Base-by-base conservation (phyloP, 2,329 filamentous ascomycete species). In the Emericellopsis cladophorae region DNA sequence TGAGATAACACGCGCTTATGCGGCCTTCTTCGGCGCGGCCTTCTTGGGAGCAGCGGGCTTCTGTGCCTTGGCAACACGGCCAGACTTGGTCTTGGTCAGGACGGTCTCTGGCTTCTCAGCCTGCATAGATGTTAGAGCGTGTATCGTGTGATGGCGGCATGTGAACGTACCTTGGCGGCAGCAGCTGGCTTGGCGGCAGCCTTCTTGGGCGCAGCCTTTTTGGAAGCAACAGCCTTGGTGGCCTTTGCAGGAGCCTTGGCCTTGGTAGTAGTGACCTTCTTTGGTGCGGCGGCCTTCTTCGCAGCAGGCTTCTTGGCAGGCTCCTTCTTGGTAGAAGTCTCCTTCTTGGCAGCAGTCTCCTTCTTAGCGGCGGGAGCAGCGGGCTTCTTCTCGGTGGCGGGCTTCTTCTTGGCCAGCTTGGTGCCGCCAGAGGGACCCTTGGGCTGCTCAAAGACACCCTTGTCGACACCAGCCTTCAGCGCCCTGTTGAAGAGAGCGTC, bases 371-470 rank as follows among this genome's bases (percentile, higher is more conserved):
- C 47, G 24, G 62, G 52, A 42, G 51, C 48, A 45, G 58, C 55
- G 36, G 49, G 18, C 52, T 57, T 56, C 50, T 58, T 56, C 50
- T 65, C 51, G 40, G 59, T 51, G 49, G 62, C 59, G 18, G 56
- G 53, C 49, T 70, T 62, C 71, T 87, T 88, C 79, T 90, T 90
- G 45, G 82, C 83, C 45, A 95, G 81, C 81, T 95, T 95, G 65
- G 92, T 87, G 51, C 86, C 84, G 45, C 88, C 88, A 48, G 88
- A 95, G 45, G 86, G 74, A 54, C 87, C 88, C 79, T 95, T 95
- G 56, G 88, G 89, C 62, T 90, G 87, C 57, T 80, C 74, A 59
- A 95, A 95, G 54, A 84, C 74, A 47, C 84, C 85, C 72, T 83
- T 88, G 56, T 93, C 85, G 53, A 89, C 87, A 61, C 88, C 88